Conservation (phyloP, 352 stramenopile genomes). For the Phytophthora pseudosyringae region DNA sequence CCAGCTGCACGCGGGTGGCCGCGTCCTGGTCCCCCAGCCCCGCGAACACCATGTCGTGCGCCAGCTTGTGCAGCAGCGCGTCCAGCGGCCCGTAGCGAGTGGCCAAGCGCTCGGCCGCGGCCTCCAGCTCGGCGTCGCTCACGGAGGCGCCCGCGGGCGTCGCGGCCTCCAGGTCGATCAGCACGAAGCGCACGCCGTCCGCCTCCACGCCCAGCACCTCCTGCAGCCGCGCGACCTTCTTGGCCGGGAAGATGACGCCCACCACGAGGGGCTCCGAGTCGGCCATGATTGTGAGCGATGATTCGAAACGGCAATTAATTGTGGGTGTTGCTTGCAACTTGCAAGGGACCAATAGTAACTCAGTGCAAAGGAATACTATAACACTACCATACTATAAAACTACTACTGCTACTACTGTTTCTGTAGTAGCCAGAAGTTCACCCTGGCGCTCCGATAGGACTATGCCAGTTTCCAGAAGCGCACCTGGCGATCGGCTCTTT, state of each 20-base stretch:
- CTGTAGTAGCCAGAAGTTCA: no score
- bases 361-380: no score
- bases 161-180: constrained; percentile 73
- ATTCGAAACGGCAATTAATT: constrained; percentile 8
- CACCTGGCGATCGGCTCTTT: no score
- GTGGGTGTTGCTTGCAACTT: not conserved
- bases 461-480: no score
- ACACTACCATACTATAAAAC: no score
- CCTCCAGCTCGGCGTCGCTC: constrained; percentile 34
- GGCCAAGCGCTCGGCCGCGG: constrained; percentile 30
- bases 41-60: constrained; percentile 85
- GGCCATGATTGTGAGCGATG: constrained; percentile 17
- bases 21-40: constrained; percentile 55
- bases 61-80: constrained; percentile 81
- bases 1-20: constrained; percentile 50
- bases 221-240: constrained; percentile 83
- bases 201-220: constrained; percentile 55
- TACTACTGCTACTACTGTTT: no score
- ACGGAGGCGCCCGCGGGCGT: constrained; percentile 24
- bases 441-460: no score
- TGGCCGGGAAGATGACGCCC: constrained; percentile 80
- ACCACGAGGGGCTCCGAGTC: constrained; percentile 48
- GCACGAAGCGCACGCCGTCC: constrained; percentile 69
- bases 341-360: no score
- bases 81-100: constrained; percentile 57